These are phyloP conservation scores for Trichoderma semiorbis DNA, from an alignment of 2,329 filamentous ascomycete species.

Conservation along the genomic window DNA sequence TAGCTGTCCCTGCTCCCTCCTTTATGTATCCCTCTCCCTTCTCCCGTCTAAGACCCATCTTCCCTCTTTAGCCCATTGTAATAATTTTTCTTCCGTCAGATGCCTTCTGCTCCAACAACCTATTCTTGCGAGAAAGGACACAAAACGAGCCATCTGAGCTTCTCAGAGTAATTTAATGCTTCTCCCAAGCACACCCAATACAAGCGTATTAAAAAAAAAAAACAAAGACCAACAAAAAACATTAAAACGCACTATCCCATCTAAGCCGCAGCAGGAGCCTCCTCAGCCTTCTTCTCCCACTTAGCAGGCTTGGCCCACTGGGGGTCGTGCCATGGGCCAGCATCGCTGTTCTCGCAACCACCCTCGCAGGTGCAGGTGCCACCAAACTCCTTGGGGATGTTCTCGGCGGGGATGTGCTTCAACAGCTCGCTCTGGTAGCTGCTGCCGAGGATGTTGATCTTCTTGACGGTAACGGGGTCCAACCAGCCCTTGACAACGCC, in stretches of 20 bases:
- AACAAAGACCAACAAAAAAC: constrained; percentile 2
- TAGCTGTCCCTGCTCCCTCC: constrained; percentile 8
- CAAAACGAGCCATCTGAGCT: constrained; percentile 2
- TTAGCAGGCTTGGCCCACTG: constrained; percentile 64
- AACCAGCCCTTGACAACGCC: constrained; percentile 86
- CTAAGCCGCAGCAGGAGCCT: constrained; percentile 25
- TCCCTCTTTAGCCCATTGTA: constrained; percentile 5
- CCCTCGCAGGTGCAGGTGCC: constrained; percentile 77
- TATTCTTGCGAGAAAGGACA: constrained; percentile 2
- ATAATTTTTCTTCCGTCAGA: not conserved
- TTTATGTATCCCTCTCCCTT: not conserved
- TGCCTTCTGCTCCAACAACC: not conserved
- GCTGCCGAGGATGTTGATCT: constrained; percentile 86
- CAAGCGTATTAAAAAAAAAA: constrained; percentile 21
- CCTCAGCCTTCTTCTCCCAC: constrained; percentile 53
- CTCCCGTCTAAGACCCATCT: constrained; percentile 8
- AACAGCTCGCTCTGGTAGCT: constrained; percentile 82
- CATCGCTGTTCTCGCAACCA: constrained; percentile 83
- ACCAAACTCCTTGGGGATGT: constrained; percentile 82
- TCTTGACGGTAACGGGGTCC: constrained; percentile 92
- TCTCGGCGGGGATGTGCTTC: constrained; percentile 81
- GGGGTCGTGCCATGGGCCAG: constrained; percentile 80
- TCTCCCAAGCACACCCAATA: constrained; percentile 1
- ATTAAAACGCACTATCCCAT: not conserved
- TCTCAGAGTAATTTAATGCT: not conserved